These are phyloP conservation scores for Chenopodium album DNA, from an alignment of 148 eudicot genomes.

Conservation along the genomic window DNA sequence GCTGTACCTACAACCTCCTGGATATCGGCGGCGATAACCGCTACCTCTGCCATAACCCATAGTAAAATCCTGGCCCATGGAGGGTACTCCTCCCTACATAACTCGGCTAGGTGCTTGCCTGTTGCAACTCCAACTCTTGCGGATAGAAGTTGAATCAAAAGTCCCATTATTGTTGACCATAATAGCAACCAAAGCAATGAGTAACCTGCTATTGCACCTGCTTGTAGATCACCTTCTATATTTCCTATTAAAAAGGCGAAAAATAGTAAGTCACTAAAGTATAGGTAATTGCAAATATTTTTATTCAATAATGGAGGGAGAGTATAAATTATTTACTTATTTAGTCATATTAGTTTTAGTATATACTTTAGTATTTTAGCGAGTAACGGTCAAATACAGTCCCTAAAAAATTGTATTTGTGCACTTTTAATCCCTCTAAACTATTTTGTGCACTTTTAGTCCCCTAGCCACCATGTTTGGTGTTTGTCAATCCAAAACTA, in stretches of 20 bases:
- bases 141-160: conserved; percentile 66
- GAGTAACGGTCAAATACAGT: too few species aligned
- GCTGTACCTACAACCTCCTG: conserved; percentile 50
- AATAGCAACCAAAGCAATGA: conserved; percentile 75
- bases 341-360: too few species aligned
- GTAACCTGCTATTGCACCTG: conserved; percentile 86
- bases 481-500: too few species aligned
- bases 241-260: conserved; percentile 43
- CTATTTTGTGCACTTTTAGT: too few species aligned
- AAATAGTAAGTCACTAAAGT: too few species aligned
- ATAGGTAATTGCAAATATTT: too few species aligned
- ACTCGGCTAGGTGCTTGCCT: conserved; percentile 80
- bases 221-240: conserved; percentile 85
- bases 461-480: too few species aligned
- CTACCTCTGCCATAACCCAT: conserved; percentile 44
- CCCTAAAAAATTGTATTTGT: too few species aligned
- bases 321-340: too few species aligned
- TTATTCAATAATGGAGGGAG: too few species aligned
- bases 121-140: conserved; percentile 78
- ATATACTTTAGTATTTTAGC: too few species aligned
- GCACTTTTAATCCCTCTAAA: too few species aligned
- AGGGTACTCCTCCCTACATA: conserved; percentile 41
- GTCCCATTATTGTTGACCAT: conserved; percentile 83
- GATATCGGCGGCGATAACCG: conserved; percentile 35
- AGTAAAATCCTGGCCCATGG: conserved; percentile 28